Evolutionary conservation across 208 protist species (phyloP).

Genomic region (Trypanosoma cruzi): DNA sequence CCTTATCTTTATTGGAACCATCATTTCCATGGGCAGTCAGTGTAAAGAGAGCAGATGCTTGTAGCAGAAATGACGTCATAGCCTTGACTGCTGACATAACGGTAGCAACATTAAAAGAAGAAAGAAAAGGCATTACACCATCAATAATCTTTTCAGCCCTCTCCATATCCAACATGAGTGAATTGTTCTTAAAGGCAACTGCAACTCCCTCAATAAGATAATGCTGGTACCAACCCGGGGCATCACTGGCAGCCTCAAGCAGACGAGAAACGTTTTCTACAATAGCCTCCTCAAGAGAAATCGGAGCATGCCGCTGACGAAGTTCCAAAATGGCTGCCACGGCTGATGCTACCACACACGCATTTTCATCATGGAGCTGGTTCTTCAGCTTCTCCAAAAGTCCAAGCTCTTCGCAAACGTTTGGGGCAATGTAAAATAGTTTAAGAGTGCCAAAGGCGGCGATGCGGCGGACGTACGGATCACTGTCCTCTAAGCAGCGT

Average conservation of each 20-base stretch:
- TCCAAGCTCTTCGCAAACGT: conserved; percentile 85
- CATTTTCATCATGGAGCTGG: conserved; percentile 96
- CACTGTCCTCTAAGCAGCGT: conserved; percentile 92
- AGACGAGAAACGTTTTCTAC: conserved; percentile 87
- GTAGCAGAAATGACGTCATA: conserved; percentile 63
- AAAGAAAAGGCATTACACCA: conserved; percentile 93
- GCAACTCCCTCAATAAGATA: conserved; percentile 97
- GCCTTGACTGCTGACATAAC: conserved; percentile 94
- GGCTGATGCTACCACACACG: conserved; percentile 96
- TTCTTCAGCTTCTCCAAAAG: conserved; percentile 90
- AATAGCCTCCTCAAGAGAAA: conserved; percentile 33
- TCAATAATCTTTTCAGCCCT: conserved; percentile 23
- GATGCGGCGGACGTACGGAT: conserved; percentile 99
- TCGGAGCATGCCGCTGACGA: conserved; percentile 35
- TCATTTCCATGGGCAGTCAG: neutral
- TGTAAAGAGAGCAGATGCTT: conserved; percentile 25
- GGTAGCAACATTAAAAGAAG: conserved; percentile 96
- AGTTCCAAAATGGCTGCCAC: conserved; percentile 93
- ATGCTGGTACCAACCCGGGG: conserved; percentile 97
- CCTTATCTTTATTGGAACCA: neutral
- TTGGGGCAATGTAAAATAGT: conserved; percentile 95
- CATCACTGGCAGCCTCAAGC: conserved; percentile 90
- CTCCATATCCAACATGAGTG: neutral
- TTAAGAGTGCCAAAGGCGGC: conserved; percentile 98
- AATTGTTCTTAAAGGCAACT: conserved; percentile 21